Conservation (phyloP, 768 basidiomycete species). For the Psilocybe sp. region DNA sequence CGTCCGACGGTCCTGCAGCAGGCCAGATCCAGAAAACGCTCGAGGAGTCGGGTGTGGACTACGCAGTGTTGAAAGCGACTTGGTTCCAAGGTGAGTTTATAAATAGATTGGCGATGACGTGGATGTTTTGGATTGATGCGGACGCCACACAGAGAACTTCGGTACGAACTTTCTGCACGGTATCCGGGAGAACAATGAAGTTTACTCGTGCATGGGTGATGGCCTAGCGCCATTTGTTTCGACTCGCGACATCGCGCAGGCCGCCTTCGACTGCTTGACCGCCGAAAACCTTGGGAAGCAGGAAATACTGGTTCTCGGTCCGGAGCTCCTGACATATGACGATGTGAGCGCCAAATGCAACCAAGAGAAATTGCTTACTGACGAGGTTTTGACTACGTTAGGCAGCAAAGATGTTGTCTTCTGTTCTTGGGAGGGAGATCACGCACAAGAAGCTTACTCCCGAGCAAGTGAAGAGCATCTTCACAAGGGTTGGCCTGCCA, state of each 20-base stretch:
- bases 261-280: constrained; percentile 20
- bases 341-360: too few species aligned
- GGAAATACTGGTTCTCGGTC: constrained; percentile 20
- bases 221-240: constrained; percentile 21
- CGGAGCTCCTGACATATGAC: constrained; percentile 22
- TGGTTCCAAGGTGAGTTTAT: constrained; percentile 21
- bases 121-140: neutral
- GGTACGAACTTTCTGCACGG: neutral
- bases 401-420: constrained; percentile 23
- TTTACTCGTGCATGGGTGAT: constrained; percentile 15
- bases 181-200: constrained; percentile 12
- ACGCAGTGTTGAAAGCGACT: constrained; percentile 20
- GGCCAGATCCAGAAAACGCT: constrained; percentile 23
- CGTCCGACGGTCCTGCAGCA: constrained; percentile 7
- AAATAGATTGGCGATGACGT: too few species aligned
- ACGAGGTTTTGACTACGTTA: too few species aligned
- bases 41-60: constrained; percentile 15
- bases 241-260: constrained; percentile 24
- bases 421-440: constrained; percentile 25
- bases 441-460: constrained; percentile 19
- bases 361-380: too few species aligned
- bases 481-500: too few species aligned
- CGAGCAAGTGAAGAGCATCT: too few species aligned
- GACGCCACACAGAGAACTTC: constrained; percentile 18
- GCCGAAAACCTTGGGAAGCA: constrained; percentile 7